Evolutionary conservation across 2,329 filamentous ascomycete genomes (phyloP).

Genomic region (Byssoonygena ceratinophila): DNA sequence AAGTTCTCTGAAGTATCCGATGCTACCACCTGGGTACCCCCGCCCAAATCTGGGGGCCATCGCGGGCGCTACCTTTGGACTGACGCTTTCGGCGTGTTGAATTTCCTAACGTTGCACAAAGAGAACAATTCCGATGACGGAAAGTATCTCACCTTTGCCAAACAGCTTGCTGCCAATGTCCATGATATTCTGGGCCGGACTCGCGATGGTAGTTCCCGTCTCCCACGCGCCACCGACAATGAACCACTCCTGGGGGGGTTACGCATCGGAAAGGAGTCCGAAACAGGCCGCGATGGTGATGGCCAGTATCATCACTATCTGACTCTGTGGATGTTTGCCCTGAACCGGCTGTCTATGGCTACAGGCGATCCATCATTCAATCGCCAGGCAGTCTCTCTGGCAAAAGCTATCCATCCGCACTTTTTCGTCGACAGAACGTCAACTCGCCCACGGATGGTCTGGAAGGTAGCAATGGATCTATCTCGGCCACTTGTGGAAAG

Average conservation of each 20-base stretch:
- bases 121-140: constrained; percentile 25
- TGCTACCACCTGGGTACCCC: constrained; percentile 37
- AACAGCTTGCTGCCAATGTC: constrained; percentile 41
- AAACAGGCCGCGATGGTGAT: constrained; percentile 43
- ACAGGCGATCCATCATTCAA: constrained; percentile 41
- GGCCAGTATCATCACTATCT: constrained; percentile 54
- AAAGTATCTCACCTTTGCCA: constrained; percentile 42
- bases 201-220: constrained; percentile 38
- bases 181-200: constrained; percentile 46
- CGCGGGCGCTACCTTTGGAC: constrained; percentile 52
- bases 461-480: constrained; percentile 48
- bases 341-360: constrained; percentile 45
- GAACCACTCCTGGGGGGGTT: constrained; percentile 47
- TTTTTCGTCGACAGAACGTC: constrained; percentile 39
- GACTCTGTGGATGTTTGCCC: constrained; percentile 53
- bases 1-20: constrained; percentile 25
- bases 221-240: constrained; percentile 44
- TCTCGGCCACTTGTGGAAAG: constrained; percentile 38
- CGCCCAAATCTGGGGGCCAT: constrained; percentile 44
- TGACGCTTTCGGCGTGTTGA: constrained; percentile 50
- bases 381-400: constrained; percentile 43
- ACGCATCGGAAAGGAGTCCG: constrained; percentile 47
- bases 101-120: constrained; percentile 46
- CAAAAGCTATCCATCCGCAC: constrained; percentile 42
- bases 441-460: constrained; percentile 39